Conservation (phyloP, 2,329 filamentous ascomycete species). For the Pestalotiopsis sp. region DNA sequence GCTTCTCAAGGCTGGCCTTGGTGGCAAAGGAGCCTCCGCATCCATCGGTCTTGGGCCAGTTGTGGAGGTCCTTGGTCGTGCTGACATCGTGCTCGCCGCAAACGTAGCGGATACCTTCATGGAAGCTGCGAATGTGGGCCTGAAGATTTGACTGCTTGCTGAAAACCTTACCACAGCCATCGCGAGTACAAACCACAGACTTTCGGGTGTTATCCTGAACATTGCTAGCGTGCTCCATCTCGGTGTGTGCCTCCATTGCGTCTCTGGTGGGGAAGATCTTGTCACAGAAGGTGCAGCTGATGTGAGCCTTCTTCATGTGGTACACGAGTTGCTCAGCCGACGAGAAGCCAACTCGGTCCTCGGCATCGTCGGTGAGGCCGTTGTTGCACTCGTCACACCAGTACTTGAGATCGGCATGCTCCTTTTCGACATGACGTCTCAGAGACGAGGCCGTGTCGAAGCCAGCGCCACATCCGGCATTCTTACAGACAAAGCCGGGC, state of each 20-base stretch:
- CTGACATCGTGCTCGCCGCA: conserved; percentile 72
- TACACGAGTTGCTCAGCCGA: conserved; percentile 72
- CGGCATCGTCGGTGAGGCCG: conserved; percentile 40
- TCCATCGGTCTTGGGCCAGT: conserved; percentile 68
- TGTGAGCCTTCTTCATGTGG: conserved; percentile 75
- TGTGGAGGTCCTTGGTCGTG: conserved; percentile 56
- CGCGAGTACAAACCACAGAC: conserved; percentile 66
- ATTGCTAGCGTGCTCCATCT: conserved; percentile 71
- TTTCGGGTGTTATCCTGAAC: conserved; percentile 62
- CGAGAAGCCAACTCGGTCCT: conserved; percentile 63
- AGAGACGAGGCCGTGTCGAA: conserved; percentile 77
- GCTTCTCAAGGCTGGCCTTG: conserved; percentile 80
- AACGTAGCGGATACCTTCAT: conserved; percentile 77
- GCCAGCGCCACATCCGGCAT: conserved; percentile 62
- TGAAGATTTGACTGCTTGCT: conserved; percentile 83
- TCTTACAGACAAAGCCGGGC: conserved; percentile 71
- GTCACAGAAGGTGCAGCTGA: conserved; percentile 76
- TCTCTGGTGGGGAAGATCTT: conserved; percentile 67
- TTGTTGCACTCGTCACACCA: conserved; percentile 74
- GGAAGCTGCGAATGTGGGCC: conserved; percentile 75
- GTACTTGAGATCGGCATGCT: conserved; percentile 72
- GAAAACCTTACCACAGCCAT: conserved; percentile 75
- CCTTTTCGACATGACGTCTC: conserved; percentile 69
- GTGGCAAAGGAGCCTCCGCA: conserved; percentile 78
- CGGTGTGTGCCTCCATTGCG: conserved; percentile 76